These are phyloP conservation scores for Trypethelium eluteriae DNA, from an alignment of 495 filamentous ascomycete species.

Conservation along the genomic window DNA sequence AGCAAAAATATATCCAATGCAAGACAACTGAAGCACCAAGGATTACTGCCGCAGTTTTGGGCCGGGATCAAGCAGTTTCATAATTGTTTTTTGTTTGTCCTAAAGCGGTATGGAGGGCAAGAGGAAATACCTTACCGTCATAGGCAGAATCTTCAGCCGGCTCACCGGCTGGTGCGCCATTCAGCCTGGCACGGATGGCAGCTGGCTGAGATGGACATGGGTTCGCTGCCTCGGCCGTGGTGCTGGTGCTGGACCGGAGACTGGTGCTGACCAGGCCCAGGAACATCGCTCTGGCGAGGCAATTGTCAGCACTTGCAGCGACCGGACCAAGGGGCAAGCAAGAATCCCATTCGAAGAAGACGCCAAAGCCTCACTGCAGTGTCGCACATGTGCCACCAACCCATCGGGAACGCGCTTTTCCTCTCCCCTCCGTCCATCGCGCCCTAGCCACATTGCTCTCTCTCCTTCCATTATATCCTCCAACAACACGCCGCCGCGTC, in stretches of 20 bases:
- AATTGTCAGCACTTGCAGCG: neutral
- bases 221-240: neutral
- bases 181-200: neutral
- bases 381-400: neutral
- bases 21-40: neutral
- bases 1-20: no score
- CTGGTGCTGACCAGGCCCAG: neutral
- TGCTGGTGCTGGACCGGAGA: neutral
- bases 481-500: conserved; percentile 6
- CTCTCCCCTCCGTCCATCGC: neutral
- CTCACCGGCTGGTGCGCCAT: no score
- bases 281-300: neutral
- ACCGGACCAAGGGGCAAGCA: neutral
- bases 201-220: neutral
- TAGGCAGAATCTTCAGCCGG: no score
- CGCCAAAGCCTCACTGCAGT: conserved; percentile 1
- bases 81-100: neutral
- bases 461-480: neutral
- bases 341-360: conserved; percentile 7
- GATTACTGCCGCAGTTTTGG: neutral
- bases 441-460: conserved; percentile 6
- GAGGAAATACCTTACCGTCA: no score
- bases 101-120: no score
- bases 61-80: neutral
- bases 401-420: neutral